Percentiles rank a stretch among this genome's conserved stretches.
These are phyloP conservation scores for Bipolaris gigantea DNA, from an alignment of 2,329 filamentous ascomycete species.

Conservation along the genomic window DNA sequence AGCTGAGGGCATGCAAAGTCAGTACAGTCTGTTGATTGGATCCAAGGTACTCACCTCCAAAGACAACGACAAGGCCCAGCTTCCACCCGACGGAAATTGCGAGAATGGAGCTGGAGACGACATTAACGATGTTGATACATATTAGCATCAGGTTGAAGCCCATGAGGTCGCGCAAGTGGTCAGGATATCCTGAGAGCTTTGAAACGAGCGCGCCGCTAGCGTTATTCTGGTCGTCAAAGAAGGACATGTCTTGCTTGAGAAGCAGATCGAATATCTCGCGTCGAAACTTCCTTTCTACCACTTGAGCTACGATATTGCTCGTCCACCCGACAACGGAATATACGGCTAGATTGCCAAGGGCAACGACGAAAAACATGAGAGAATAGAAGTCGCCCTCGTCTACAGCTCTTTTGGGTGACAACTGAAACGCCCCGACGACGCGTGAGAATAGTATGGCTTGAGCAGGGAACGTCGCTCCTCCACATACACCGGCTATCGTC, in stretches of 20 bases:
- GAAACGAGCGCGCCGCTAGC: slow-evolving; percentile 82
- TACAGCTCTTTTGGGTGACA: slow-evolving; percentile 44
- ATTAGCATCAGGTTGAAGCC: slow-evolving; percentile 87
- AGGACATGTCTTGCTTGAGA: slow-evolving; percentile 88
- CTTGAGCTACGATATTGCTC: slow-evolving; percentile 51
- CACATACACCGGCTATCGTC: slow-evolving; percentile 36
- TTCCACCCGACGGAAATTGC: slow-evolving; percentile 84
- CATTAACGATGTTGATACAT: slow-evolving; percentile 75
- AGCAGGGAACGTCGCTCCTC: slow-evolving; percentile 51
- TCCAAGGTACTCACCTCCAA: slow-evolving; percentile 47
- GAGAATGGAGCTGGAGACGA: slow-evolving; percentile 72
- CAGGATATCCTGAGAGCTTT: slow-evolving; percentile 68
- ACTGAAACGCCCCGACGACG: slow-evolving; percentile 53
- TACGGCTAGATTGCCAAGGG: slow-evolving; percentile 50
- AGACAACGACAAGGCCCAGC: slow-evolving; percentile 76
- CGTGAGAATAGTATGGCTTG: slow-evolving; percentile 56
- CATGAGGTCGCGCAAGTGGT: slow-evolving; percentile 82
- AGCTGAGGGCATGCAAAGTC: slow-evolving; percentile 7
- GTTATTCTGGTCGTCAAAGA: slow-evolving; percentile 89
- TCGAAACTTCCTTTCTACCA: slow-evolving; percentile 39
- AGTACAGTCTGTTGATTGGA: neutral
- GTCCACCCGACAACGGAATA: slow-evolving; percentile 53
- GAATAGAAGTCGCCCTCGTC: slow-evolving; percentile 55
- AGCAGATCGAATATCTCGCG: slow-evolving; percentile 76
- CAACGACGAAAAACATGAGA: slow-evolving; percentile 60